Evolutionary conservation across 805 yeast genomes (phyloP).

Genomic region (Saccharomyces mikatae): DNA sequence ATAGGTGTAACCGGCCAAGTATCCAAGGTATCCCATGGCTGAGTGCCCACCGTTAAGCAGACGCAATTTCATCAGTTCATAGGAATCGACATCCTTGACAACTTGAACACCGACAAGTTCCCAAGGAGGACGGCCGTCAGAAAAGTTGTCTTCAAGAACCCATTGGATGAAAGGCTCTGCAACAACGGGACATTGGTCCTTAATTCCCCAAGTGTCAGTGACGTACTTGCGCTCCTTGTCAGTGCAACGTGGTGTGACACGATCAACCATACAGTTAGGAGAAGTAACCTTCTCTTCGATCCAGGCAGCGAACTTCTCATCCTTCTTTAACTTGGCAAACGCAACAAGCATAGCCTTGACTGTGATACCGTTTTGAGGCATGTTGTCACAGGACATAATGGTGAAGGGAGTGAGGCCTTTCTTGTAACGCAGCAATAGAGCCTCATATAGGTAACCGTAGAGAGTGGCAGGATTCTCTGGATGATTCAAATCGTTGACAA

Average conservation of each 20-base stretch:
- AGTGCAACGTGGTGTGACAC: conserved; percentile 6
- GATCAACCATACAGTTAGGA: conserved; percentile 7
- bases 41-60: conserved; percentile 6
- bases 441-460: conserved; percentile 5
- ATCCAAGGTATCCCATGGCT: conserved; percentile 6
- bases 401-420: conserved; percentile 5
- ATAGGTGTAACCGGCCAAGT: conserved; percentile 4
- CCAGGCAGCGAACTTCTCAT: conserved; percentile 4
- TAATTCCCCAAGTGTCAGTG: conserved; percentile 1
- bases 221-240: conserved; percentile 3
- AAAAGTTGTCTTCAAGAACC: conserved; percentile 6
- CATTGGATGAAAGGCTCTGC: conserved; percentile 6
- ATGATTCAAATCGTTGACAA: conserved; percentile 1
- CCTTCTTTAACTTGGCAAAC: conserved; percentile 2
- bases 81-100: conserved; percentile 5
- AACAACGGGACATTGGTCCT: conserved; percentile 5
- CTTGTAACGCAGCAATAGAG: conserved; percentile 2
- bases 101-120: conserved; percentile 5
- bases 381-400: conserved; percentile 7
- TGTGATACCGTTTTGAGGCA: conserved; percentile 6
- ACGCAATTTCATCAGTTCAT: conserved; percentile 7
- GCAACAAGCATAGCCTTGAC: conserved; percentile 3
- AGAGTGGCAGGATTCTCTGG: conserved; percentile 1
- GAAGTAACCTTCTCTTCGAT: conserved; percentile 2
- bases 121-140: conserved; percentile 6